These are phyloP conservation scores for Microsporum ferrugineum DNA, from an alignment of 2,329 filamentous ascomycete genomes.

Conservation along the genomic window DNA sequence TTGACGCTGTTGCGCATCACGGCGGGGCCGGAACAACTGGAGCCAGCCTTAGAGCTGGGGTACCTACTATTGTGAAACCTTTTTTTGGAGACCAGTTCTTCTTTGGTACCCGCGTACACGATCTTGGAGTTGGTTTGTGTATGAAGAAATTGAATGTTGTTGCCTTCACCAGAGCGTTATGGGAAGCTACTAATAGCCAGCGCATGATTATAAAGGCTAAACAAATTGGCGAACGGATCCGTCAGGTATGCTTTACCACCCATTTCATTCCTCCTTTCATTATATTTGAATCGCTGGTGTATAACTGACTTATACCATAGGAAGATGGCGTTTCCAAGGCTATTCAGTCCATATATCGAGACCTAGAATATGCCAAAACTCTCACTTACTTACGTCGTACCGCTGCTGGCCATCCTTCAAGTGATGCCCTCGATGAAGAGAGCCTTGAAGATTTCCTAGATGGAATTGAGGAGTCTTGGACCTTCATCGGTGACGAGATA, in stretches of 20 bases:
- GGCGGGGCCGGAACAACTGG: constrained; percentile 92
- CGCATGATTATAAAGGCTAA: constrained; percentile 83
- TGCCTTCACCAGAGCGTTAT: constrained; percentile 72
- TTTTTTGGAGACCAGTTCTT: constrained; percentile 99
- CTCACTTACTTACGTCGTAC: constrained; percentile 55
- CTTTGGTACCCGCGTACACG: constrained; percentile 79
- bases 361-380: constrained; percentile 82
- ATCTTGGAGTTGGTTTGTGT: constrained; percentile 82
- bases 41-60: constrained; percentile 76
- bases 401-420: constrained; percentile 26
- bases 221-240: constrained; percentile 73
- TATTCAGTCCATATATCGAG: constrained; percentile 86
- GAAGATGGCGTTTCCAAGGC: constrained; percentile 84
- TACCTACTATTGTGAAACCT: constrained; percentile 88
- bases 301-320: constrained; percentile 37
- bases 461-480: constrained; percentile 78
- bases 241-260: constrained; percentile 49
- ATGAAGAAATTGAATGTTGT: constrained; percentile 83
- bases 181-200: constrained; percentile 81
- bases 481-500: constrained; percentile 57
- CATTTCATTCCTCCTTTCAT: not conserved
- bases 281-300: not conserved
- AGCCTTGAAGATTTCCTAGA: constrained; percentile 43
- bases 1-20: constrained; percentile 90
- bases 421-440: constrained; percentile 24